Percentiles rank a stretch among this genome's conserved stretches.
phyloP scores from a whole-genome alignment of 768 basidiomycete species.

The Gelatoporia subvermispora region DNA sequence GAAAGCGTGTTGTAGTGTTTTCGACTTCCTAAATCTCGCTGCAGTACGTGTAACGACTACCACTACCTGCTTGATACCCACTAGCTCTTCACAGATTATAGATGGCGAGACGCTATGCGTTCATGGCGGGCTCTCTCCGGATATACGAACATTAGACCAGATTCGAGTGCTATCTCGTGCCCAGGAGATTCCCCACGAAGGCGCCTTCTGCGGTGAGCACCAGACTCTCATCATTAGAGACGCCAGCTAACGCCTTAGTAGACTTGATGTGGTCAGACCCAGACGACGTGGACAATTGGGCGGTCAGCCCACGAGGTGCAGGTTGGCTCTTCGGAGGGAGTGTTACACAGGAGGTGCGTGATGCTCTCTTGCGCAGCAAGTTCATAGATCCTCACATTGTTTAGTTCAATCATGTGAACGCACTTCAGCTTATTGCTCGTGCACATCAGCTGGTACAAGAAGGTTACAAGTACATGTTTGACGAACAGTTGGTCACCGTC shows the following conservation, averaged over 20 bases:
- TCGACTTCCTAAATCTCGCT: conserved; percentile 92
- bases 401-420: conserved; percentile 91
- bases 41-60: conserved; percentile 51
- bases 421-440: conserved; percentile 81
- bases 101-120: conserved; percentile 92
- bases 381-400: background rate
- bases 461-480: conserved; percentile 96
- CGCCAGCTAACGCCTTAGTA: conserved; percentile 25
- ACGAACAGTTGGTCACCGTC: conserved; percentile 85
- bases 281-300: conserved; percentile 94
- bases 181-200: conserved; percentile 98
- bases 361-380: background rate
- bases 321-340: conserved; percentile 91
- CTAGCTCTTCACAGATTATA: conserved; percentile 60
- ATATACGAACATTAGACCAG: conserved; percentile 92
- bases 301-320: conserved; percentile 92
- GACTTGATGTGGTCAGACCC: conserved; percentile 99
- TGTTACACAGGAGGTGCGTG: conserved; percentile 75
- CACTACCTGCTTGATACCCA: background rate
- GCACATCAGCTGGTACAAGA: conserved; percentile 97
- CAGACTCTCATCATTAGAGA: background rate
- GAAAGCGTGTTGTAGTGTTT: conserved; percentile 96
- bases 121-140: conserved; percentile 93
- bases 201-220: conserved; percentile 85
- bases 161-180: conserved; percentile 88